Percentiles rank a stretch among this genome's conserved stretches.
These are phyloP conservation scores for Gamsiella multidivaricata DNA, from an alignment of 192 early-diverging fungal genomes.

Conservation along the genomic window DNA sequence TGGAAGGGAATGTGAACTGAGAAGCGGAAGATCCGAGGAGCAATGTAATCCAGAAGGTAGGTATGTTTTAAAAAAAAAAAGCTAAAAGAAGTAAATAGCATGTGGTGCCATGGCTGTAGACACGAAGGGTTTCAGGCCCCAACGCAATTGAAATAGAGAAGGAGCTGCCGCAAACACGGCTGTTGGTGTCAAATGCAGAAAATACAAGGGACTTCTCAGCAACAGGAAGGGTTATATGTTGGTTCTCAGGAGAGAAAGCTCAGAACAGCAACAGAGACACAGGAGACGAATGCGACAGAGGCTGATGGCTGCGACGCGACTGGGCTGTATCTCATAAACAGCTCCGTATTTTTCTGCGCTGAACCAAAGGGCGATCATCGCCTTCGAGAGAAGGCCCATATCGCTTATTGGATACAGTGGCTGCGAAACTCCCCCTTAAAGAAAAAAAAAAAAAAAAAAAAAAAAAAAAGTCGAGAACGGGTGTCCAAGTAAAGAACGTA, in stretches of 20 bases:
- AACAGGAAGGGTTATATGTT: background rate
- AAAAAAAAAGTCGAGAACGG: too few species aligned
- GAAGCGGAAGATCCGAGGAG: background rate
- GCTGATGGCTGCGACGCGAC: too few species aligned
- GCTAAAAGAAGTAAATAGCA: background rate
- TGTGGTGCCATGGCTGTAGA: background rate
- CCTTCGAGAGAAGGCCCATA: too few species aligned
- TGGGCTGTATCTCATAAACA: too few species aligned
- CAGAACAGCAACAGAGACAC: conserved; percentile 15
- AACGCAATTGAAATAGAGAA: background rate
- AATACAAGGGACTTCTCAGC: background rate
- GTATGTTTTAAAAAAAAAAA: conserved; percentile 1
- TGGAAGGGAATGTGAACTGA: background rate
- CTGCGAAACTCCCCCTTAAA: too few species aligned
- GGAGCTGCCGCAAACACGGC: background rate
- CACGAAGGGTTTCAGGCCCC: background rate
- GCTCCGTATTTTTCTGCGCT: too few species aligned
- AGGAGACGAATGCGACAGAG: too few species aligned
- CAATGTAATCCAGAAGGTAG: background rate
- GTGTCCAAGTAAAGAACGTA: too few species aligned
- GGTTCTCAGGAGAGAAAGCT: conserved; percentile 10
- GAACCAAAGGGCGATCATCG: too few species aligned
- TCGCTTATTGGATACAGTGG: too few species aligned
- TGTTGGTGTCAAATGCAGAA: background rate
- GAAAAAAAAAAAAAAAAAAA: too few species aligned